Conservation (phyloP, 1,139 yeast species). For the Debaryomycetaceae sp. region DNA sequence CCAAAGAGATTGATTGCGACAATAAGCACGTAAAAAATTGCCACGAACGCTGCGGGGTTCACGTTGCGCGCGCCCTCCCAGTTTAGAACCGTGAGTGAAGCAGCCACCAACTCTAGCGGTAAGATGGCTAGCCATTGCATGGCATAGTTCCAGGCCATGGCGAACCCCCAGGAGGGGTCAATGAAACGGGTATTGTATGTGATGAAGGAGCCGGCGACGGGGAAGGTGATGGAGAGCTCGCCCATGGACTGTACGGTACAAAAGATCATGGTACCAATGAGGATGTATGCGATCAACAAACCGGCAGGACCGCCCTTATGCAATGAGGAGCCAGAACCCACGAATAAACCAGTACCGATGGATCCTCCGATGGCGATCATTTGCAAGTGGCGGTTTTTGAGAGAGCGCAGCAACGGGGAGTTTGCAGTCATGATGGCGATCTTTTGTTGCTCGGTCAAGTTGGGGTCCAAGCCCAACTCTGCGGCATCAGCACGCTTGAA, state of each 20-base stretch:
- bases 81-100: conserved; percentile 25
- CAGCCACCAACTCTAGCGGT: conserved; percentile 67
- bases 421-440: conserved; percentile 57
- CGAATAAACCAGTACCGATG: conserved; percentile 71
- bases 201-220: conserved; percentile 71
- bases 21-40: conserved; percentile 25
- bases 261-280: conserved; percentile 61
- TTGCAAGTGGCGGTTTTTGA: conserved; percentile 57
- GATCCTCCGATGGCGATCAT: conserved; percentile 87
- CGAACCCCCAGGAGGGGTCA: conserved; percentile 70
- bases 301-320: conserved; percentile 75
- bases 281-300: conserved; percentile 54
- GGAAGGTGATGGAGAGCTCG: conserved; percentile 71
- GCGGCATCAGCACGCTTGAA: conserved; percentile 43
- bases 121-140: conserved; percentile 70
- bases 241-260: conserved; percentile 78
- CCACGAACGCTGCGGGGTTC: conserved; percentile 29
- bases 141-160: conserved; percentile 73
- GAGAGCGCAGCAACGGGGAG: conserved; percentile 56
- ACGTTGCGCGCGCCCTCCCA: conserved; percentile 17
- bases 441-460: conserved; percentile 55
- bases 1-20: conserved; percentile 26
- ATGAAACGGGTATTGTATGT: conserved; percentile 61
- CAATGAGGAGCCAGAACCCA: conserved; percentile 66
- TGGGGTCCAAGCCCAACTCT: conserved; percentile 53